Evolutionary conservation across 805 yeast genomes (phyloP), one percentile per base, ranked within the genome.

Genomic region (Saturnispora ahearnii): DNA sequence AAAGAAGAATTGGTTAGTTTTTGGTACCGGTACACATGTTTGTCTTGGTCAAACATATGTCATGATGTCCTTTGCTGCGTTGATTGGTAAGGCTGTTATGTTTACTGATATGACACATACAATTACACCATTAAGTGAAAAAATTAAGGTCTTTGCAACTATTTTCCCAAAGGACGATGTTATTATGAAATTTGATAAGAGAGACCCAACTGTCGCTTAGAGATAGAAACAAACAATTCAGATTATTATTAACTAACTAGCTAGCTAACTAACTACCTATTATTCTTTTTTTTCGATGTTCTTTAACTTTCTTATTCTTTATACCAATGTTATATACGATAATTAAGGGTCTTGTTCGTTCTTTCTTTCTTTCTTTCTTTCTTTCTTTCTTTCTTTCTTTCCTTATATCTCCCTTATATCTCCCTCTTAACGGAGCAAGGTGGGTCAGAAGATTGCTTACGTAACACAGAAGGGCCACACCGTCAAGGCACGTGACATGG

Each of bases 101-200:
- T 71, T 77, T 59, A 76, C 89, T 48, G 90, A 93, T 67, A 79
- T 93, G 71, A 69, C 77, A 52, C 99, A 93, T 67, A 76, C 81
- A 56, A 80, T 84, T 44, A 93, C 99, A 24, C 84, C 82, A 40
- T 72, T 83, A 58, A 82, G 91, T 58, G 99, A 93, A 72, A 82
- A 88, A 62, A 89, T 93, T 62, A 87, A 88, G 64, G 98, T 93
- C 37, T 93, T 93, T 66, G 99, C 99, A 28, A 93, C 99, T 18
- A 89, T 93, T 64, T 93, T 93, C 85, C 99, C 99, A 28, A 81
- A 87, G 67, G 99, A 93, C 70, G 96, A 93, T 66, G 80, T 95
- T 64, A 78, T 87, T 56, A 71, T 93, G 65, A 73, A 81, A 59
- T 91, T 90, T 73, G 73, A 72, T 45, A 71, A 64, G 58, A 80